Evolutionary conservation across 2,329 filamentous ascomycete genomes (phyloP), one percentile per base, ranked within the genome.

Genomic region (Phialophora chinensis): DNA sequence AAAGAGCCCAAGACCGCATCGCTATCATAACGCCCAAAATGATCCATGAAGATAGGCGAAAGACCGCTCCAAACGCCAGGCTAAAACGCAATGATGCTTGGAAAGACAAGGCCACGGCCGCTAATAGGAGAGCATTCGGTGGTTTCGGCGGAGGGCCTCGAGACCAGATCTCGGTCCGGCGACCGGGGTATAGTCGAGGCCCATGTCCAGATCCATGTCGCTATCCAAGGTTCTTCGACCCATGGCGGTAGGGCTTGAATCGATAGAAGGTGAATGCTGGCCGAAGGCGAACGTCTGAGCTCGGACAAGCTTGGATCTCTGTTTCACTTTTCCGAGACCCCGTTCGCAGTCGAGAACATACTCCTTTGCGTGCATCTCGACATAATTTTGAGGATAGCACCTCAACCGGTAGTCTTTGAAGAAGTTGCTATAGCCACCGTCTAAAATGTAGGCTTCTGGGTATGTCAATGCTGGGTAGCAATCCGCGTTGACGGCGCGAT

Each of bases 201-300:
- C 63, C 58, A 73, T 69, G 60, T 73, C 72, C 49, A 72, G 54
- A 49, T 74, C 73, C 69, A 71, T 71, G 58, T 68, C 71, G 57
- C 58, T 60, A 64, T 70, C 67, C n/a, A 67, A 38, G 44, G 58
- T 63, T 62, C 65, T 76, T 33, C 80, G 78, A 71, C 77, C 79
- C 66, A 79, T 78, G 50, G 82, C 83, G 31, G 87, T 89, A 14
- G 87, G 87, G 71, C 87, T 89, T 72, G 89, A 87, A 72, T 89
- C 86, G 81, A 88, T 86, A 38, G 77, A 73, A 76, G 83, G 78
- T 72, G 84, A 78, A 60, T 89, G 86, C 76, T 95, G 87, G 54
- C 94, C 95, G 79, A 97, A 98, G 31, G 95, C 94, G 82, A 95
- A 99, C 1, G 95, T 99, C 79, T 95, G 91, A 35, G 95, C 93